Evolutionary conservation across 441 rosid genomes (phyloP).

Genomic region (Aleurites moluccanus): DNA sequence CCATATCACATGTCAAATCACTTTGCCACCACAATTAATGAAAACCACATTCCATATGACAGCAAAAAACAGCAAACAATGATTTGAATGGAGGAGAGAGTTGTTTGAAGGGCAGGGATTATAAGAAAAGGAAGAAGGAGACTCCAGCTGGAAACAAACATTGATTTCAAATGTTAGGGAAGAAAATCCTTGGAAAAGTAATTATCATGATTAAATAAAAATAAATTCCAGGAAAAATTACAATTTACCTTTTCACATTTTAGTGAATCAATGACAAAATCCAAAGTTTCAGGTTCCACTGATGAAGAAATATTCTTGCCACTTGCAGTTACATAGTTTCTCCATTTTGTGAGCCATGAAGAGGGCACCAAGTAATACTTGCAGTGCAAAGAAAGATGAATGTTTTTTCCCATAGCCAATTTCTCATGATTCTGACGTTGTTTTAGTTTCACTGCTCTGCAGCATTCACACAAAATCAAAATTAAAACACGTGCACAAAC

Average conservation of each 20-base stretch:
- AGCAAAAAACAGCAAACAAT: neutral
- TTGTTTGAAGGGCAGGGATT: too few relatives aligned
- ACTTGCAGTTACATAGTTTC: conserved; percentile 67
- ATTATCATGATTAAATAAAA: neutral
- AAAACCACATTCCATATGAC: neutral
- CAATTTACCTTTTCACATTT: conserved; percentile 80
- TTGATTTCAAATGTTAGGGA: neutral
- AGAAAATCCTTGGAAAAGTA: neutral
- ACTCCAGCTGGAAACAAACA: neutral
- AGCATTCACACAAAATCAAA: conserved; percentile 34
- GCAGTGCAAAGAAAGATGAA: conserved; percentile 54
- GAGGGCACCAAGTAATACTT: conserved; percentile 82
- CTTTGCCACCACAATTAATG: neutral
- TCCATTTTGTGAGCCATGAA: conserved; percentile 85
- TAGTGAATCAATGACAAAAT: conserved; percentile 55
- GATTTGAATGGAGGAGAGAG: neutral
- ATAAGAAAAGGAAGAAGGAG: conserved; percentile 11
- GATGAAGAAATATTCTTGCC: conserved; percentile 70
- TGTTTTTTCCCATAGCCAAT: conserved; percentile 65
- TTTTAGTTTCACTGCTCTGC: conserved; percentile 77
- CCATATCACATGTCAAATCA: neutral
- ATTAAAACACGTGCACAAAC: neutral
- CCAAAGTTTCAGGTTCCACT: conserved; percentile 71
- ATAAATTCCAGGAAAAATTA: neutral
- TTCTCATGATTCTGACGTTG: conserved; percentile 94